Base-by-base conservation (phyloP, 768 basidiomycete species). In the Coprinopsis sp. region DNA sequence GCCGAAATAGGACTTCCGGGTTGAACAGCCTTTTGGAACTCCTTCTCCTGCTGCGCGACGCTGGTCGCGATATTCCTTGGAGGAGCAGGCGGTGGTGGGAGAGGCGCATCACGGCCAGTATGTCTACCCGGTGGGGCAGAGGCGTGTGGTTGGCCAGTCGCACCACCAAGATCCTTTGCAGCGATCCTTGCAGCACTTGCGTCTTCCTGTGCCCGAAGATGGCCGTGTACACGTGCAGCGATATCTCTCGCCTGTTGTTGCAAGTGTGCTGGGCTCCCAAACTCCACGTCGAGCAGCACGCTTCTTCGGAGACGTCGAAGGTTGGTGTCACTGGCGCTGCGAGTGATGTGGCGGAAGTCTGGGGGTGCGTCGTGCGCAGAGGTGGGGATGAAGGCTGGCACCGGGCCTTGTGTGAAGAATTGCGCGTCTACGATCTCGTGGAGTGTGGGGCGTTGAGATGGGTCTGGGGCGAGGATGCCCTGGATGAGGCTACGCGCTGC, bases 1-100 rank as follows among this genome's bases (percentile, higher is more conserved):
- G 90, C 91, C 22, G 90, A 89, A 50, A 99, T 94, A 1, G 96
- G 96, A 51, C 87, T 90, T 33, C 90, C 92, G 4, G 94, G 95
- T 59, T 93, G 91, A 1, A 98, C 90, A 1, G 93, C 96, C 58
- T 87, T 84, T 70, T 88, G 86, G 83, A 98, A 97, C 64, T 98
- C 96, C 62, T 86, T 85, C 77, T 99, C 96, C 60, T 91, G 89
- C 56, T 91, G 78, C 3, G 84, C 84, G 47, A 87, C 81, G 36
- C 74, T 85, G 10, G 77, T 78, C 14, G 76, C 77, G 44, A 74
- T 70, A 38, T 68, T 75, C 59, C 71, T 74, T 30, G 56, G 55
- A n/a, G n/a, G n/a, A n/a, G n/a, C n/a, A n/a, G n/a, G n/a, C n/a
- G n/a, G n/a, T n/a, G n/a, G n/a, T n/a, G n/a, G n/a, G n/a, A n/a